A percentile compares a stretch with the other conserved stretches of the same genome.
These are phyloP conservation scores for Tuber aestivum DNA, from an alignment of 495 filamentous ascomycete species.

Conservation along the genomic window DNA sequence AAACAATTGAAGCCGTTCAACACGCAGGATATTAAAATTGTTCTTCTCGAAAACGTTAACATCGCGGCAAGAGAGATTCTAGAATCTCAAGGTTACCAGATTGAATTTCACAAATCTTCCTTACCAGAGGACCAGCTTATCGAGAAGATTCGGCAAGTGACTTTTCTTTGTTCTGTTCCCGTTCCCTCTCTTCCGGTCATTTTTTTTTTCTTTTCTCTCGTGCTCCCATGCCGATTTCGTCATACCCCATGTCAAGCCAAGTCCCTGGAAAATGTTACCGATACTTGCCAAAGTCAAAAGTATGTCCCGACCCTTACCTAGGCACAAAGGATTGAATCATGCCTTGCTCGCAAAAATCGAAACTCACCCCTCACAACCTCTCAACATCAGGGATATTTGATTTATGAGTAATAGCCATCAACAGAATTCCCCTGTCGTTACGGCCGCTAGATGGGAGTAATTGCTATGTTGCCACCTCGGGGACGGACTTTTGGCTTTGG, in stretches of 20 bases:
- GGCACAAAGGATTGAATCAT: too few species aligned
- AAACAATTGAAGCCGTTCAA: slow-evolving; percentile 92
- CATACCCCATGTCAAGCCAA: slow-evolving; percentile 2
- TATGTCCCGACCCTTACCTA: too few species aligned
- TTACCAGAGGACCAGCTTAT: slow-evolving; percentile 87
- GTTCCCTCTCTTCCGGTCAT: neutral
- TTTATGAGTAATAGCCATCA: too few species aligned
- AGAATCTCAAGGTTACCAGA: slow-evolving; percentile 81
- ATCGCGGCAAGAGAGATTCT: slow-evolving; percentile 77
- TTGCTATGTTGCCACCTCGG: too few species aligned
- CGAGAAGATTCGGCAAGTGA: slow-evolving; percentile 79
- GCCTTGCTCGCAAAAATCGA: too few species aligned
- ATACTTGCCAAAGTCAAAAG: too few species aligned
- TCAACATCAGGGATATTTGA: too few species aligned
- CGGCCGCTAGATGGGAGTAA: too few species aligned
- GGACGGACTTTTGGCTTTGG: too few species aligned
- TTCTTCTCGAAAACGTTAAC: slow-evolving; percentile 94
- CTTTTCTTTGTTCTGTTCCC: neutral
- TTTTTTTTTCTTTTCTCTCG: slow-evolving; percentile 14
- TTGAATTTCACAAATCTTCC: slow-evolving; percentile 80
- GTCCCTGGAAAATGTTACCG: neutral
- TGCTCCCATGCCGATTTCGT: slow-evolving; percentile 9
- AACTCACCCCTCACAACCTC: too few species aligned
- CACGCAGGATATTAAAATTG: slow-evolving; percentile 88
- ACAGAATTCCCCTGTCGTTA: too few species aligned